phyloP scores from a whole-genome alignment of 2,329 filamentous ascomycete genomes.

The Zarea fungicola region DNA sequence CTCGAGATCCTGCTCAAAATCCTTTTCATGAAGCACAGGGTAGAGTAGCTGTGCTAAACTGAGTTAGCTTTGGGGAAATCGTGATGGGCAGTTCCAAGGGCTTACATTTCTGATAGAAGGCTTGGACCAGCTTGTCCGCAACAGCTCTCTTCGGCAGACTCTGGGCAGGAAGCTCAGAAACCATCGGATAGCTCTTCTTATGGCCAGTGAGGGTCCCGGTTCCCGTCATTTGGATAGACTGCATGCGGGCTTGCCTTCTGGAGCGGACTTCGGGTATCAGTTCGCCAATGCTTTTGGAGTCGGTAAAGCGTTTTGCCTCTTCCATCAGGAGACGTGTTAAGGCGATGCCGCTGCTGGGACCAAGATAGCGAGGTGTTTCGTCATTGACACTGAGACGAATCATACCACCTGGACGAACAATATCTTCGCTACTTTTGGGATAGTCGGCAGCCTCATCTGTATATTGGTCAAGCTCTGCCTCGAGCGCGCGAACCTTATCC shows the following conservation, averaged over 20 bases:
- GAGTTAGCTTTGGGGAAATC: conserved; percentile 15
- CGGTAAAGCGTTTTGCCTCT: conserved; percentile 87
- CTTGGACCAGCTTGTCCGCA: conserved; percentile 72
- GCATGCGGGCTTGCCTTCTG: conserved; percentile 52
- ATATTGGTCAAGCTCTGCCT: conserved; percentile 73
- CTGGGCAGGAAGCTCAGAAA: conserved; percentile 76
- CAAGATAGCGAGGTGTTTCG: conserved; percentile 81
- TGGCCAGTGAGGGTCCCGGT: conserved; percentile 45
- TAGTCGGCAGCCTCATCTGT: conserved; percentile 70
- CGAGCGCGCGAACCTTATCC: conserved; percentile 75
- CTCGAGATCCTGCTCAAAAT: conserved; percentile 70
- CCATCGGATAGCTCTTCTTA: conserved; percentile 86
- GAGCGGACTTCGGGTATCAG: conserved; percentile 71
- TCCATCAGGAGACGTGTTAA: conserved; percentile 96
- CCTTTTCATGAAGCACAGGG: conserved; percentile 79
- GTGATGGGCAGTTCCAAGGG: conserved; percentile 1
- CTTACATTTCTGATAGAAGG: conserved; percentile 80
- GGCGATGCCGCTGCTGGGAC: conserved; percentile 90
- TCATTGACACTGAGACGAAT: conserved; percentile 81
- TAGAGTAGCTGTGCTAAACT: conserved; percentile 75
- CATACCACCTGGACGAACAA: conserved; percentile 79
- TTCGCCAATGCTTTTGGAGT: conserved; percentile 85
- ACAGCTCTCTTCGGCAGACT: conserved; percentile 68
- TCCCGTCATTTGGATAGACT: conserved; percentile 50
- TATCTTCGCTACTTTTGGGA: conserved; percentile 70